Base-by-base conservation (phyloP, 106 monocot species). In the Acorus calamus region DNA sequence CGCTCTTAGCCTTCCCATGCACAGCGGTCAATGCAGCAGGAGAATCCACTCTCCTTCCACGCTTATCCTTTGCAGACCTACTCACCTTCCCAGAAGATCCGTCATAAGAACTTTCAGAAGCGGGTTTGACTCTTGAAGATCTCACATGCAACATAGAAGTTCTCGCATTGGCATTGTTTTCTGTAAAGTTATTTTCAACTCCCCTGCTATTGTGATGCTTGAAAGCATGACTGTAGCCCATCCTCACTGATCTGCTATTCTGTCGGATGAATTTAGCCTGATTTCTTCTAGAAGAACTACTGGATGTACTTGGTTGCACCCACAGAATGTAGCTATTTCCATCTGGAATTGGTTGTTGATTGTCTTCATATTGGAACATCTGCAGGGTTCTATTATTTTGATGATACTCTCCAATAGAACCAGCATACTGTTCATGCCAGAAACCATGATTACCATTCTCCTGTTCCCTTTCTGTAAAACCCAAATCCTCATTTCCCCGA, bases 1-100 rank as follows among this genome's bases (percentile, higher is more conserved):
- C 78, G 64, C 55, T 73, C 49, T 73, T 83, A 66, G 55, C 59
- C 14, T 76, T 83, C 47, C 63, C 79, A 69, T 69, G 55, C 14
- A 61, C 42, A 14, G 76, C 66, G 45, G 71, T 46, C 9, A 57
- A 5, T 56, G 6, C 56, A 14, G 57, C 47, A 6, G 71, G 60
- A 4, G 73, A 67, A 63, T 47, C 11, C 11, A 70, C 61, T 66
- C 77, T 93, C 77, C 74, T 83, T 69, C 76, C 85, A 67, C 76
- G 75, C 66, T 74, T 93, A 55, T 86, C 85, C 64, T 73, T 86
- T 13, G 64, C 47, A 52, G 67, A 59, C 57, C 72, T 92, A 8
- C 84, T 59, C 14, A 52, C 52, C 54, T 76, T 88, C 5, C 13
- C 14, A 50, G 65, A 61, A 28, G 76, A 67, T 70, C 57, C 74